Percentiles rank a stretch among this genome's conserved stretches.
phyloP scores from a whole-genome alignment of 805 yeast genomes.

The Nakazawaea ishiwadae region DNA sequence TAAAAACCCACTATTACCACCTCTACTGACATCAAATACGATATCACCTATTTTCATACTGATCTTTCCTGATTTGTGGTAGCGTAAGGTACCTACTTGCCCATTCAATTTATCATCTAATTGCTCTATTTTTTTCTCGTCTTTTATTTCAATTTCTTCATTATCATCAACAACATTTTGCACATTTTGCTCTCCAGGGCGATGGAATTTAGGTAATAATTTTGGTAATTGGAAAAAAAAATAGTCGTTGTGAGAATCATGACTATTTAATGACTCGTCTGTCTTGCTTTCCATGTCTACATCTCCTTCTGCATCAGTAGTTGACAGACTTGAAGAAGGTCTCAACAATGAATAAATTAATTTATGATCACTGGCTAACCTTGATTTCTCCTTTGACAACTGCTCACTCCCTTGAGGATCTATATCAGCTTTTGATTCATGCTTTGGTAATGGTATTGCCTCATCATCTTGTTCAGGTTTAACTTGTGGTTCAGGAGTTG shows the following conservation, averaged over 20 bases:
- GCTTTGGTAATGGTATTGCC: not conserved
- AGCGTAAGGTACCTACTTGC: conserved; percentile 63
- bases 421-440: conserved; percentile 1
- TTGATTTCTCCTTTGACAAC: conserved; percentile 29
- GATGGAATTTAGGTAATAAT: conserved; percentile 33
- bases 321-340: conserved; percentile 12
- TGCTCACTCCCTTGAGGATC: conserved; percentile 21
- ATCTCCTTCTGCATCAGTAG: conserved; percentile 23
- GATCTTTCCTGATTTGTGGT: conserved; percentile 81
- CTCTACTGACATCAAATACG: conserved; percentile 64
- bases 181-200: not conserved
- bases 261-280: not conserved
- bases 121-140: conserved; percentile 5
- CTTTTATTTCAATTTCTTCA: conserved; percentile 1
- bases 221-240: conserved; percentile 39
- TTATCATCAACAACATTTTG: conserved; percentile 10
- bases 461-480: conserved; percentile 15
- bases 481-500: conserved; percentile 13
- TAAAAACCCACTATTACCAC: conserved; percentile 61
- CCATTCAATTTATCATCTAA: conserved; percentile 35
- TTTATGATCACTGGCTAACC: conserved; percentile 33
- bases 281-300: conserved; percentile 6
- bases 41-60: conserved; percentile 71
- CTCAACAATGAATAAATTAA: conserved; percentile 26
- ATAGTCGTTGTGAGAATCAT: conserved; percentile 20